These are phyloP conservation scores for Sporisorium graminicola DNA, from an alignment of 1,284 basidiomycete genomes.

Conservation along the genomic window DNA sequence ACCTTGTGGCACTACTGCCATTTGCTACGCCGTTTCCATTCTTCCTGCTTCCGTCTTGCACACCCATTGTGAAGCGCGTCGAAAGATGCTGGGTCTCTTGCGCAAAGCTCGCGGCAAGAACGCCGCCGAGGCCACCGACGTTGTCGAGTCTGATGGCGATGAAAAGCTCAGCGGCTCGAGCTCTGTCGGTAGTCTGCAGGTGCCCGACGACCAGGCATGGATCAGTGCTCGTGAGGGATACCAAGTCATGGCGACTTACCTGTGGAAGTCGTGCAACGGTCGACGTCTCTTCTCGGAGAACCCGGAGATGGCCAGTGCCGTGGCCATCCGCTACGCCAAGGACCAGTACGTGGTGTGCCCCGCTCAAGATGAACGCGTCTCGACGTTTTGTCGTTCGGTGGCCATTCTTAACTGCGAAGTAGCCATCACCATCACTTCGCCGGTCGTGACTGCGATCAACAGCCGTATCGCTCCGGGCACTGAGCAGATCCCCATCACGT, in stretches of 20 bases:
- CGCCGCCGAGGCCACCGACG: not conserved
- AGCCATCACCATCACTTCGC: conserved; percentile 81
- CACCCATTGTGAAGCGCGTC: not conserved
- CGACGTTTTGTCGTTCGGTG: conserved; percentile 72
- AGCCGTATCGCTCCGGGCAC: conserved; percentile 66
- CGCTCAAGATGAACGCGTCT: conserved; percentile 21
- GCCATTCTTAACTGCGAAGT: conserved; percentile 81
- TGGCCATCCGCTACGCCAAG: conserved; percentile 38
- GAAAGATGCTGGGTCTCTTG: not conserved
- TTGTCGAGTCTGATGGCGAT: no score
- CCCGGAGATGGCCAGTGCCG: conserved; percentile 24
- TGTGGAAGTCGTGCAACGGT: conserved; percentile 29
- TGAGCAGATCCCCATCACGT: conserved; percentile 45
- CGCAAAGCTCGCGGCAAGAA: not conserved
- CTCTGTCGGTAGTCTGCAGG: not conserved
- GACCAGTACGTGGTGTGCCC: conserved; percentile 45
- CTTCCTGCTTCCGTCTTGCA: not conserved
- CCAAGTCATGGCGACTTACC: conserved; percentile 47
- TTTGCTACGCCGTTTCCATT: not conserved
- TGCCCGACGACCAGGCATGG: conserved; percentile 17
- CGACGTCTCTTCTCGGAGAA: conserved; percentile 32
- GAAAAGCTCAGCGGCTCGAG: not conserved
- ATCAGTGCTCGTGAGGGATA: conserved; percentile 47
- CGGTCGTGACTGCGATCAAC: conserved; percentile 80
- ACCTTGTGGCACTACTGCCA: no score